Base-by-base conservation (phyloP, 495 filamentous ascomycete genomes). In the Cetradonia linearis region DNA sequence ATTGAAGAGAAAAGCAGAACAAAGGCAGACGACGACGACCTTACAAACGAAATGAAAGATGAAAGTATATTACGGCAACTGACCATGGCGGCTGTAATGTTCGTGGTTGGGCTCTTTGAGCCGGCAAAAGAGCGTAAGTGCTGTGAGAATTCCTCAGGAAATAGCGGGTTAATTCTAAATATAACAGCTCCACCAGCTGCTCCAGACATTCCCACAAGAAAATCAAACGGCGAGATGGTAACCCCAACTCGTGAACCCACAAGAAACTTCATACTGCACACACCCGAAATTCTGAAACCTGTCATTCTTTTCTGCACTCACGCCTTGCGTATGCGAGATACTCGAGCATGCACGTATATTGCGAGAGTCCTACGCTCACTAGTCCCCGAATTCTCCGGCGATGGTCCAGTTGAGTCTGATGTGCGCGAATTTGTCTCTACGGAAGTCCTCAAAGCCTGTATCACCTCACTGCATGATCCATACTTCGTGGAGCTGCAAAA, bases 401-500 rank as follows among this genome's bases (percentile, higher is more conserved):
- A 79, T 44, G 74, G 69, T 38, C 75, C 76, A 8, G 81, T 86
- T 5, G 80, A 80, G 1, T 68, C 79, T 2, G 85, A 84, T 36
- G 91, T 97, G 59, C 86, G 91, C 62, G 91, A 96, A 67, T 99
- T 93, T 65, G 91, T 97, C 65, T 86, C 79, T 60, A 85, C 81
- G 31, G 88, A 95, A 62, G 88, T 92, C 5, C 77, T 94, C 27
- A 86, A 85, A 73, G 83, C 87, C 0, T 87, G 84, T 62, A 88
- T 95, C 70, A 86, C 89, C 25, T 92, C 88, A 16, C 79, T 99
- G 34, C 86, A 97, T 70, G 93, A 97, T 58, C 82, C 89, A 1
- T 96, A 97, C 68, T 97, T 97, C 65, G 91, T 96, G 44, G 93
- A 99, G 60, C 82, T 91, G 67, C 93, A 99, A 67, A 94, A 90